Conservation (phyloP, 2,329 filamentous ascomycete genomes). For the Epichloe aotearoae region DNA sequence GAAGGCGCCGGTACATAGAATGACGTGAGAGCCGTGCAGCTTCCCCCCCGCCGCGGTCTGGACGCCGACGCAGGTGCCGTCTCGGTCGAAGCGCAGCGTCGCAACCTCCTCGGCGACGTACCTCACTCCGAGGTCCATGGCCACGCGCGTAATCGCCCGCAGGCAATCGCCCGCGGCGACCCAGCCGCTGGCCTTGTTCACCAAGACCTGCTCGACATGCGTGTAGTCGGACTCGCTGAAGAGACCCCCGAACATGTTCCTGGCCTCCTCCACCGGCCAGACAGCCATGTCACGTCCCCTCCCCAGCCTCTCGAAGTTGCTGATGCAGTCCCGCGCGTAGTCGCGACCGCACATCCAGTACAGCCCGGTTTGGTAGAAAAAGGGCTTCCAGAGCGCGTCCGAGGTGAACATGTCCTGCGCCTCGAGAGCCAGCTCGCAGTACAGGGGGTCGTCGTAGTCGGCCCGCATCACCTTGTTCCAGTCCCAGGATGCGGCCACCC, state of each 20-base stretch:
- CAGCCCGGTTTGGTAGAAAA: conserved; percentile 48
- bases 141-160: conserved; percentile 37
- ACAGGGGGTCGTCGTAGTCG: conserved; percentile 51
- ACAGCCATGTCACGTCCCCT: conserved; percentile 27
- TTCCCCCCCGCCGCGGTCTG: conserved; percentile 30
- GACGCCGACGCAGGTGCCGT: conserved; percentile 35
- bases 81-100: conserved; percentile 31
- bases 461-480: conserved; percentile 61
- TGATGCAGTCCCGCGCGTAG: conserved; percentile 36
- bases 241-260: conserved; percentile 41
- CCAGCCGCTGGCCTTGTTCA: conserved; percentile 51
- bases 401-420: conserved; percentile 48
- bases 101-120: conserved; percentile 42
- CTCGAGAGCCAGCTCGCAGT: conserved; percentile 52
- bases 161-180: conserved; percentile 47
- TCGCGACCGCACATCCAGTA: conserved; percentile 40
- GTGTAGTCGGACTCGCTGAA: conserved; percentile 48
- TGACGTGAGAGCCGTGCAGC: conserved; percentile 34
- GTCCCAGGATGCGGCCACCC: conserved; percentile 53
- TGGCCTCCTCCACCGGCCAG: conserved; percentile 30
- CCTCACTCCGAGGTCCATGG: conserved; percentile 42
- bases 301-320: conserved; percentile 37
- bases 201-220: conserved; percentile 43
- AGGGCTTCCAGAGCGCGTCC: conserved; percentile 41
- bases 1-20: conserved; percentile 45